phyloP scores from a whole-genome alignment of 1,139 yeast species.

The Hansenula lynferdii region DNA sequence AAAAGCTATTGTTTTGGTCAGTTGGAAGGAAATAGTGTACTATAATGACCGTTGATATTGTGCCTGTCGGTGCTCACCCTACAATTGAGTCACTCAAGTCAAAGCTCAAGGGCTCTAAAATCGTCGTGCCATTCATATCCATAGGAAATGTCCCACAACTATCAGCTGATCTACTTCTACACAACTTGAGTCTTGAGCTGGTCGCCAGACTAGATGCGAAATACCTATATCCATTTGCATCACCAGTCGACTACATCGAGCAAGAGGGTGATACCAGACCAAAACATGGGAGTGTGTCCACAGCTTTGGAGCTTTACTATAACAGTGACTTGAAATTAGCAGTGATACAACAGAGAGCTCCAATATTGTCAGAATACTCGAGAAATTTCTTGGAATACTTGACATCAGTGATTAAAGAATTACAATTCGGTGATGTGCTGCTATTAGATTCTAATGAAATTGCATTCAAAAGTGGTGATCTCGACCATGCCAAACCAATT shows the following conservation, averaged over 20 bases:
- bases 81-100: not conserved
- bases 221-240: conserved; percentile 75
- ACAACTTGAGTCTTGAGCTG: conserved; percentile 48
- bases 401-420: conserved; percentile 46
- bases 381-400: conserved; percentile 39
- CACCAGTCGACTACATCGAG: conserved; percentile 58
- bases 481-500: conserved; percentile 20
- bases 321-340: conserved; percentile 38
- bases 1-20: too few species aligned
- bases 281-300: conserved; percentile 34
- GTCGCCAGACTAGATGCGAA: conserved; percentile 54
- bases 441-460: conserved; percentile 73
- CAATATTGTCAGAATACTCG: conserved; percentile 65
- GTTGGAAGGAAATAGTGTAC: too few species aligned
- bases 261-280: conserved; percentile 1
- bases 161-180: conserved; percentile 67
- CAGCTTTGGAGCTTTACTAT: conserved; percentile 59
- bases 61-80: not conserved
- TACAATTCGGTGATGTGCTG: conserved; percentile 45
- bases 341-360: conserved; percentile 77
- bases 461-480: conserved; percentile 32
- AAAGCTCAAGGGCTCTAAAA: not conserved
- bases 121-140: conserved; percentile 75
- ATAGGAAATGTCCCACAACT: conserved; percentile 91
- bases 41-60: not conserved